Conservation (phyloP, 192 early-diverging fungal genomes). For the Chytriomyces sp. region DNA sequence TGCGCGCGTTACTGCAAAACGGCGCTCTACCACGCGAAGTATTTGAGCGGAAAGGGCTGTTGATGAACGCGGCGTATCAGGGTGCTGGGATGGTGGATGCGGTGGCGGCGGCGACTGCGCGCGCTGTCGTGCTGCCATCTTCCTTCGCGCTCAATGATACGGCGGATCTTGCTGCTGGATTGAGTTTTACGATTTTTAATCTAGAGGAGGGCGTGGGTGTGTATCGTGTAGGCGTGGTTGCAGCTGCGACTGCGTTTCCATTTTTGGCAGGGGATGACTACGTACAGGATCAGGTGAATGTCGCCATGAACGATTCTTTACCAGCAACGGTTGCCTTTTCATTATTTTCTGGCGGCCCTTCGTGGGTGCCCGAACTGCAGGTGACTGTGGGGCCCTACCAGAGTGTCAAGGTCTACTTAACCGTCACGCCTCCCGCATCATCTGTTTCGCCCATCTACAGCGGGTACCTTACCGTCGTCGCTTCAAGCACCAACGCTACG, state of each 20-base stretch:
- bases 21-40: neutral
- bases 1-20: slow-evolving; percentile 22
- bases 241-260: slow-evolving; percentile 21
- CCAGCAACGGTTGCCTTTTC: neutral
- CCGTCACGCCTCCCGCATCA: neutral
- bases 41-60: slow-evolving; percentile 20
- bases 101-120: slow-evolving; percentile 41
- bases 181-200: slow-evolving; percentile 48
- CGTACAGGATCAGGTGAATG: neutral
- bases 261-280: neutral
- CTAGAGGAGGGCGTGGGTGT: slow-evolving; percentile 33
- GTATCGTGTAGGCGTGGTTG: slow-evolving; percentile 35
- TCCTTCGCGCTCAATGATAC: slow-evolving; percentile 57
- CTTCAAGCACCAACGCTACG: neutral
- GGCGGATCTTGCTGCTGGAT: neutral
- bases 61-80: slow-evolving; percentile 32
- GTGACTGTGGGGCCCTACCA: neutral
- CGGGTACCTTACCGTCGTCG: neutral
- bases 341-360: neutral
- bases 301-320: neutral
- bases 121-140: slow-evolving; percentile 43
- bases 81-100: slow-evolving; percentile 61
- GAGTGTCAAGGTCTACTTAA: neutral
- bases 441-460: neutral
- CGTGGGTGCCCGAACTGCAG: neutral